Evolutionary conservation across 2,329 filamentous ascomycete species (phyloP).

Genomic region (Polytolypa hystricis): DNA sequence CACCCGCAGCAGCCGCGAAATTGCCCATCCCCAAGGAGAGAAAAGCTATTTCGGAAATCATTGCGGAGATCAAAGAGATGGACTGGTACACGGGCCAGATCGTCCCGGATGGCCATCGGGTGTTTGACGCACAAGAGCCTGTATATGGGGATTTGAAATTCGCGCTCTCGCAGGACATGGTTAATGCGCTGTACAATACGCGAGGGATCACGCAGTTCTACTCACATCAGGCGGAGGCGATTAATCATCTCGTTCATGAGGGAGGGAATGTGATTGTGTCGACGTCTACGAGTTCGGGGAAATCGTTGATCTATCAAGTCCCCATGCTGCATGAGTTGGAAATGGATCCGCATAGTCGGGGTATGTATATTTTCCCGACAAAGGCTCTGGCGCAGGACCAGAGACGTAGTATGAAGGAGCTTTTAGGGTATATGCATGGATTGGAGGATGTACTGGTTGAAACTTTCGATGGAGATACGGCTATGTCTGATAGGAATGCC

Average conservation of each 20-base stretch:
- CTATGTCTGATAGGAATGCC: slow-evolving; percentile 62
- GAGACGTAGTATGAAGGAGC: slow-evolving; percentile 71
- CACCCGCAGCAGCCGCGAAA: slow-evolving; percentile 42
- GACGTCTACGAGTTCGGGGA: slow-evolving; percentile 92
- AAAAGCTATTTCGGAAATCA: slow-evolving; percentile 70
- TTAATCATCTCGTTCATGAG: slow-evolving; percentile 73
- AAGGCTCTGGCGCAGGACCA: slow-evolving; percentile 96
- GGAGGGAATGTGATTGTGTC: slow-evolving; percentile 83
- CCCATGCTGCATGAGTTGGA: slow-evolving; percentile 84
- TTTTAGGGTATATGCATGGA: slow-evolving; percentile 68
- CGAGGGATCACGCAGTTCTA: slow-evolving; percentile 78
- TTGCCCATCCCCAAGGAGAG: slow-evolving; percentile 67
- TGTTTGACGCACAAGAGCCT: slow-evolving; percentile 75
- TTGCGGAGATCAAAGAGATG: slow-evolving; percentile 68
- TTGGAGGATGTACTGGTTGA: slow-evolving; percentile 70
- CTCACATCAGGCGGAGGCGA: slow-evolving; percentile 83
- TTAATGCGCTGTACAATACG: slow-evolving; percentile 94
- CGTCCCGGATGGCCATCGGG: slow-evolving; percentile 81
- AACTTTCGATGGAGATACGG: slow-evolving; percentile 92
- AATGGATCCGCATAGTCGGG: slow-evolving; percentile 61
- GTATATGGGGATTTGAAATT: slow-evolving; percentile 79
- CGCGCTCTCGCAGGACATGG: slow-evolving; percentile 73
- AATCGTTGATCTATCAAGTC: slow-evolving; percentile 95
- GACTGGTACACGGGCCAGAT: slow-evolving; percentile 90
- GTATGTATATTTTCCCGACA: slow-evolving; percentile 97